Evolutionary conservation across 495 filamentous ascomycete genomes (phyloP).

Genomic region (Aspergillus homomorphus): DNA sequence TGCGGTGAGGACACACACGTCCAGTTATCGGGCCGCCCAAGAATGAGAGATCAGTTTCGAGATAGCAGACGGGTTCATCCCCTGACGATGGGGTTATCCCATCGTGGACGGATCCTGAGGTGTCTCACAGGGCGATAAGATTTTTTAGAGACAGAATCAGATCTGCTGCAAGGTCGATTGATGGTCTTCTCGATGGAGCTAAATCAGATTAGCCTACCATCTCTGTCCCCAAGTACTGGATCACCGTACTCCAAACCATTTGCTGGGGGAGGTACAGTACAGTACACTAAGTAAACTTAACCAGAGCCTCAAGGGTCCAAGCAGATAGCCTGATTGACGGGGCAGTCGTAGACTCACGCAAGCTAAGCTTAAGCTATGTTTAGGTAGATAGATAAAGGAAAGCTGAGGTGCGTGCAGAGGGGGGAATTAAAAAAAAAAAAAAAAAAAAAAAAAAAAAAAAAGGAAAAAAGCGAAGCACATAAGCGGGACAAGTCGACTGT

Average conservation of each 20-base stretch:
- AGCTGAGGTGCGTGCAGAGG: conserved; percentile 13
- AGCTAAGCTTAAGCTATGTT: conserved; percentile 33
- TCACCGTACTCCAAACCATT: not conserved
- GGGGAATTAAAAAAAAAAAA: no score
- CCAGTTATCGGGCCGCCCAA: conserved; percentile 4
- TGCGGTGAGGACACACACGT: conserved; percentile 11
- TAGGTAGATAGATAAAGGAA: conserved; percentile 8
- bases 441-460: no score
- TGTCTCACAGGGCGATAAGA: conserved; percentile 9
- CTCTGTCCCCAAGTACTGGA: not conserved
- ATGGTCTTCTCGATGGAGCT: no score
- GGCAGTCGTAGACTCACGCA: conserved; percentile 18
- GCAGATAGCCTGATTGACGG: not conserved
- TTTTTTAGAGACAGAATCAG: conserved; percentile 18
- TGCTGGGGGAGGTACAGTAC: no score
- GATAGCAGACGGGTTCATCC: not conserved
- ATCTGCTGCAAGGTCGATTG: not conserved
- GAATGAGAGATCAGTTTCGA: conserved; percentile 7
- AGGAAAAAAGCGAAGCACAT: no score
- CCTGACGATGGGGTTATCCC: not conserved
- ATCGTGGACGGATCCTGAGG: not conserved
- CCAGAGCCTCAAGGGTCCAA: conserved; percentile 5
- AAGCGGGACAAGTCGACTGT: no score
- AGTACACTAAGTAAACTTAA: conserved; percentile 18
- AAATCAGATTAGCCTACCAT: not conserved